These are phyloP conservation scores for Trifolium dubium DNA, from an alignment of 306 rosid species.

Conservation along the genomic window DNA sequence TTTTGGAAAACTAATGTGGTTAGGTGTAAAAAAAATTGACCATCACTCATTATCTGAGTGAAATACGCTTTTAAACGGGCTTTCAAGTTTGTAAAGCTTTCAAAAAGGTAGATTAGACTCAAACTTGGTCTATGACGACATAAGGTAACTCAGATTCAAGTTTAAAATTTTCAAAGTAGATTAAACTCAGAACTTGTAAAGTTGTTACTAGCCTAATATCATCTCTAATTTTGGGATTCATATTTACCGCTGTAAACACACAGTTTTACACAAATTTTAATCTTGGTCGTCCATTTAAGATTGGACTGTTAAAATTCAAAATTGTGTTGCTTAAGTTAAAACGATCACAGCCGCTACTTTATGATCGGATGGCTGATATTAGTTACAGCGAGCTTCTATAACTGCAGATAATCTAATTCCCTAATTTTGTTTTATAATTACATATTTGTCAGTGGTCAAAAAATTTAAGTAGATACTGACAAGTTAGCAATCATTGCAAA, in stretches of 20 bases:
- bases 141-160: not conserved
- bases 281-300: no score
- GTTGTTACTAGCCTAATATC: not conserved
- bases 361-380: no score
- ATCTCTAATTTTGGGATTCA: not conserved
- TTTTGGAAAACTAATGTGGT: not conserved
- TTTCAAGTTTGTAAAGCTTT: not conserved
- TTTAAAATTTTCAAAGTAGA: not conserved
- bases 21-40: not conserved
- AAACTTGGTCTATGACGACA: no score
- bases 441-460: not conserved
- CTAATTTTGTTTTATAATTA: not conserved
- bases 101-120: not conserved
- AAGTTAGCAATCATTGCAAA: conserved; percentile 17
- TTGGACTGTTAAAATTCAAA: no score
- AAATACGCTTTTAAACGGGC: no score
- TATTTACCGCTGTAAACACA: no score
- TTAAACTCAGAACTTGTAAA: not conserved
- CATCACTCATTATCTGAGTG: not conserved
- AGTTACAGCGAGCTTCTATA: no score
- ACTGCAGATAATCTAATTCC: no score
- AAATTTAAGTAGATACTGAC: not conserved
- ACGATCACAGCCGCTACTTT: no score
- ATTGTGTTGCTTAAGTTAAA: no score
- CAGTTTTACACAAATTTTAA: no score